Percentiles rank a stretch among this genome's conserved stretches.
These are phyloP conservation scores for Malus fusca DNA, from an alignment of 306 rosid species.

Conservation along the genomic window DNA sequence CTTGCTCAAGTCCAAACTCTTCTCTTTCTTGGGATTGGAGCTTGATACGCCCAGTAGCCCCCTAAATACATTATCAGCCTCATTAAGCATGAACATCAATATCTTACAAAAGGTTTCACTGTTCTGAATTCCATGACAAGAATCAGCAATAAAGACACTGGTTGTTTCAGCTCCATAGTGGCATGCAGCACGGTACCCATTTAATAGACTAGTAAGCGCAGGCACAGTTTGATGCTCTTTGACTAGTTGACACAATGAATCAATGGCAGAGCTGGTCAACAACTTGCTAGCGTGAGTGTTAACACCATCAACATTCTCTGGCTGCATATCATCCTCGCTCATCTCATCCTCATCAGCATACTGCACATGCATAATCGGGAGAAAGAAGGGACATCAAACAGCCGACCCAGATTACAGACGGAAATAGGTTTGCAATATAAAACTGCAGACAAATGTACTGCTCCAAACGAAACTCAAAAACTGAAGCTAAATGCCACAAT, in stretches of 20 bases:
- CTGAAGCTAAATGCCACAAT: background rate
- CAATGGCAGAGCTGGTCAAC: slow-evolving; percentile 42
- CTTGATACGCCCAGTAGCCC: slow-evolving; percentile 47
- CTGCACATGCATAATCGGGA: slow-evolving; percentile 19
- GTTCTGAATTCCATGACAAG: slow-evolving; percentile 36
- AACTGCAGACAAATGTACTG: background rate
- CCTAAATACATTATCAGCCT: slow-evolving; percentile 68
- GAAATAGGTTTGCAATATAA: background rate
- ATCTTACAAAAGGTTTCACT: slow-evolving; percentile 53
- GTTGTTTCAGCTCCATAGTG: slow-evolving; percentile 46
- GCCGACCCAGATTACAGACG: background rate
- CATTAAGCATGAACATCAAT: slow-evolving; percentile 52
- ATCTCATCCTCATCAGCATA: slow-evolving; percentile 55
- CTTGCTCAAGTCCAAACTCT: slow-evolving; percentile 53
- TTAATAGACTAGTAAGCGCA: slow-evolving; percentile 58
- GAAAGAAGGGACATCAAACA: background rate
- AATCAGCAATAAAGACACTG: slow-evolving; percentile 22
- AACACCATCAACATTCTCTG: slow-evolving; percentile 17
- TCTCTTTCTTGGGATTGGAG: slow-evolving; percentile 51
- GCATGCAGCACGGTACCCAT: slow-evolving; percentile 73
- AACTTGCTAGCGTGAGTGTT: slow-evolving; percentile 24
- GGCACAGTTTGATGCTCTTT: slow-evolving; percentile 45
- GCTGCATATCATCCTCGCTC: slow-evolving; percentile 21
- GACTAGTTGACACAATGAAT: slow-evolving; percentile 51
- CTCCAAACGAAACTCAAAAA: background rate